Conservation (phyloP, 768 basidiomycete species). For the Mycena galopus region DNA sequence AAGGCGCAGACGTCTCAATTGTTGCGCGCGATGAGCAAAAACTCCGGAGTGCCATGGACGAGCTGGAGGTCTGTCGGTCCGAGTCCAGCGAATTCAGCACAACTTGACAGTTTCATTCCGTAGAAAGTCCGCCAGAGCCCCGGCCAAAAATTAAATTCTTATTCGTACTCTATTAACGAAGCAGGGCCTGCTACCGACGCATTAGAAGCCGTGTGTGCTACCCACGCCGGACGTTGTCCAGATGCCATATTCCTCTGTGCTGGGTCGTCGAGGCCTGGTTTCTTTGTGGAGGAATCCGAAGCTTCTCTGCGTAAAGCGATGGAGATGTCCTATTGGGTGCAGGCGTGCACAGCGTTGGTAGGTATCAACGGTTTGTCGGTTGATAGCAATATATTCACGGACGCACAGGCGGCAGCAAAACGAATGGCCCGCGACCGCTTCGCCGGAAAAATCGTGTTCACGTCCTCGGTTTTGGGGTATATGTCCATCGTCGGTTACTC, state of each 20-base stretch:
- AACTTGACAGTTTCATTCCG: neutral
- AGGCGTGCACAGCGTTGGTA: constrained; percentile 69
- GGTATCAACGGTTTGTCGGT: neutral
- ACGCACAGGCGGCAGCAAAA: constrained; percentile 64
- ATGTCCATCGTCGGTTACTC: constrained; percentile 76
- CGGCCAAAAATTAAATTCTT: constrained; percentile 65
- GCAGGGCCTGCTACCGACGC: constrained; percentile 62
- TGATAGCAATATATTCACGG: neutral
- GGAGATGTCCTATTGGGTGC: constrained; percentile 68
- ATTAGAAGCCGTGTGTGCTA: constrained; percentile 61
- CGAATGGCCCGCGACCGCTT: constrained; percentile 62
- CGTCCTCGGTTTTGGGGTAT: constrained; percentile 71
- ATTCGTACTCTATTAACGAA: constrained; percentile 69
- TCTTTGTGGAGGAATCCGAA: constrained; percentile 68
- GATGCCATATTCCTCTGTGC: constrained; percentile 79
- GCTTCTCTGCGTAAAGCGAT: constrained; percentile 66
- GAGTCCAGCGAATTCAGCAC: neutral
- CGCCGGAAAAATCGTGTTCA: constrained; percentile 73
- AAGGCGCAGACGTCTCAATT: constrained; percentile 79
- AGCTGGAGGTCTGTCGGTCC: constrained; percentile 63
- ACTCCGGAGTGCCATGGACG: constrained; percentile 63
- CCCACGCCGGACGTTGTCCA: constrained; percentile 63
- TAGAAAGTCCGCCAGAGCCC: constrained; percentile 62
- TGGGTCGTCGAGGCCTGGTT: constrained; percentile 70
- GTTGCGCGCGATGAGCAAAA: constrained; percentile 70